Conservation (phyloP, 2,329 filamentous ascomycete species). For the Paraphoma chrysanthemicola region DNA sequence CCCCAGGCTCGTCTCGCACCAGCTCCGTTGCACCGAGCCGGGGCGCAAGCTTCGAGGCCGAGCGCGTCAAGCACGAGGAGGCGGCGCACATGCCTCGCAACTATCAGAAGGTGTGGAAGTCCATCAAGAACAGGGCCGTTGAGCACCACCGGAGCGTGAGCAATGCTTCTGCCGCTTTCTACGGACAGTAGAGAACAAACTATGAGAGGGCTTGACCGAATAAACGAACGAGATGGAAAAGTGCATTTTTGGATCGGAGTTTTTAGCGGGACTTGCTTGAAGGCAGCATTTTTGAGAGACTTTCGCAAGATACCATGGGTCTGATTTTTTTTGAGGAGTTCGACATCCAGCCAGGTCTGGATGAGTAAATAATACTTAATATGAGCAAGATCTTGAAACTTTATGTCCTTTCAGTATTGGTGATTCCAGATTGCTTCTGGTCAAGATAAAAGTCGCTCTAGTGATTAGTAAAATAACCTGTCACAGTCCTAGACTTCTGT, state of each 20-base stretch:
- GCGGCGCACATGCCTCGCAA: slow-evolving; percentile 16
- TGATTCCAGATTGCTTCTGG: background rate
- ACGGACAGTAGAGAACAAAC: background rate
- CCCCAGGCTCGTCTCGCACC: slow-evolving; percentile 14
- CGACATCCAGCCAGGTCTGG: background rate
- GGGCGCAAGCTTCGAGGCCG: slow-evolving; percentile 20
- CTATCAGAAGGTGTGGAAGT: slow-evolving; percentile 32
- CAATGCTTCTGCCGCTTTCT: slow-evolving; percentile 21
- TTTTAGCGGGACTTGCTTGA: background rate
- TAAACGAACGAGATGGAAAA: background rate
- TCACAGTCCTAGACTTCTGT: too few relatives aligned
- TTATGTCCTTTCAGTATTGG: background rate
- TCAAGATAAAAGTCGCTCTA: too few relatives aligned
- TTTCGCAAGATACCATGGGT: background rate
- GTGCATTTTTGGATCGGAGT: background rate
- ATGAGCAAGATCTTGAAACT: background rate
- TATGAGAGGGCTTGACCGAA: background rate
- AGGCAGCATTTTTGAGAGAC: background rate
- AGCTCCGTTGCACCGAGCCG: slow-evolving; percentile 14
- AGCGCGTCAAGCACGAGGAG: slow-evolving; percentile 10
- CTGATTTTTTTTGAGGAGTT: background rate
- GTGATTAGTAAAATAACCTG: too few relatives aligned
- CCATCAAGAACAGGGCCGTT: slow-evolving; percentile 34
- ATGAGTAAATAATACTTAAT: background rate
- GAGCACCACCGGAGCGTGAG: slow-evolving; percentile 41